Evolutionary conservation across 228 moss, liverwort and hornwort species (phyloP).

Genomic region (Sphagnum magellanicum): DNA sequence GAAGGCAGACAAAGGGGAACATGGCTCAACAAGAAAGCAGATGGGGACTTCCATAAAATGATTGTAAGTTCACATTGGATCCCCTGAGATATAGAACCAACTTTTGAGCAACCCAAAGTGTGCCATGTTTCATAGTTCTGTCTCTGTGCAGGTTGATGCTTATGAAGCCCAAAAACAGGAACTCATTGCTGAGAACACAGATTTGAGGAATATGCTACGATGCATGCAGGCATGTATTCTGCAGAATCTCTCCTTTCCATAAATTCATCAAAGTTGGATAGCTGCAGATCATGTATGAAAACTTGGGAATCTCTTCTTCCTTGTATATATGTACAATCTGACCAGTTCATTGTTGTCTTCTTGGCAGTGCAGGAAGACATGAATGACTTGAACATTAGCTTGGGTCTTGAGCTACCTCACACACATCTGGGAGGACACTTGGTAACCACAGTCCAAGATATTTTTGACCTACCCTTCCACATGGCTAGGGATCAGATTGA

Average conservation of each 20-base stretch:
- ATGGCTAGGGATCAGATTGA: slow-evolving; percentile 99
- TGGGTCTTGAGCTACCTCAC: slow-evolving; percentile 64
- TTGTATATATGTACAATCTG: too few species aligned
- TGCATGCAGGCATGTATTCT: slow-evolving; percentile 69
- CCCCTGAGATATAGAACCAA: too few species aligned
- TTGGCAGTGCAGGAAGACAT: slow-evolving; percentile 64
- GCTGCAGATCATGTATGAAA: too few species aligned
- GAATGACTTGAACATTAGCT: slow-evolving; percentile 62
- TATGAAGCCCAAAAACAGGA: slow-evolving; percentile 96
- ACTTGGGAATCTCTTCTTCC: too few species aligned
- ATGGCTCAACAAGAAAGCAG: slow-evolving; percentile 92
- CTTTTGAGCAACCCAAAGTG: too few species aligned
- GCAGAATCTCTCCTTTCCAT: too few species aligned
- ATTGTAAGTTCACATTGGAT: slow-evolving; percentile 41
- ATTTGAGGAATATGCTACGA: slow-evolving; percentile 85
- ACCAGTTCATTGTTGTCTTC: too few species aligned
- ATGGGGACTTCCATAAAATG: slow-evolving; percentile 98
- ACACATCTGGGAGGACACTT: slow-evolving; percentile 72
- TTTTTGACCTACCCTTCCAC: slow-evolving; percentile 93
- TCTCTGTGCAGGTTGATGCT: slow-evolving; percentile 68
- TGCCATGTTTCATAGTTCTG: neutral
- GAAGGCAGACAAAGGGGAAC: slow-evolving; percentile 97
- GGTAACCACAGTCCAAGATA: slow-evolving; percentile 57
- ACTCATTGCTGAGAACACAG: slow-evolving; percentile 87
- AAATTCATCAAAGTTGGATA: too few species aligned